Evolutionary conservation across 2,329 filamentous ascomycete genomes (phyloP).

Genomic region (Colletotrichum lupini): DNA sequence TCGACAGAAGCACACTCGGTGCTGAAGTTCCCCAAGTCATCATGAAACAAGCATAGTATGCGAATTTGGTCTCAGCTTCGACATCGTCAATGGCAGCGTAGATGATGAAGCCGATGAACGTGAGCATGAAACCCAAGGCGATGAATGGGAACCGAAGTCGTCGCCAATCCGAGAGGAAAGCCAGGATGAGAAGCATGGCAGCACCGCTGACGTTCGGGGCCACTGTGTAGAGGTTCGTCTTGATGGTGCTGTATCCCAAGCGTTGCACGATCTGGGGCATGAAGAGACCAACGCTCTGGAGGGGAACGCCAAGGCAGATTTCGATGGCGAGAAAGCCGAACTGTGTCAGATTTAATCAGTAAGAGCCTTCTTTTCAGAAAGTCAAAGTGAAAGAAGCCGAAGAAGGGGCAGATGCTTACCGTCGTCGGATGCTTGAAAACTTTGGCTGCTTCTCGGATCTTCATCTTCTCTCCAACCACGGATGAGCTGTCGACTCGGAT

Average conservation of each 20-base stretch:
- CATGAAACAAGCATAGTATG: slow-evolving; percentile 74
- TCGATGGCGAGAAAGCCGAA: slow-evolving; percentile 54
- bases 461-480: slow-evolving; percentile 63
- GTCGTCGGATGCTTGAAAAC: slow-evolving; percentile 63
- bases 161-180: slow-evolving; percentile 75
- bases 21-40: slow-evolving; percentile 85
- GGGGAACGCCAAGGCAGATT: slow-evolving; percentile 68
- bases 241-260: slow-evolving; percentile 59
- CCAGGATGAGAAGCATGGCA: slow-evolving; percentile 76
- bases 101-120: slow-evolving; percentile 82
- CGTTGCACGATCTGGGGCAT: slow-evolving; percentile 61
- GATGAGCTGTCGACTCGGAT: slow-evolving; percentile 81
- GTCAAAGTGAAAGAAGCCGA: slow-evolving; percentile 38
- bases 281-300: slow-evolving; percentile 66
- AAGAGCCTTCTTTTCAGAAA: neutral
- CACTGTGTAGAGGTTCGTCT: slow-evolving; percentile 84
- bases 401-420: slow-evolving; percentile 50
- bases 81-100: slow-evolving; percentile 76
- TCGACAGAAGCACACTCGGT: slow-evolving; percentile 76
- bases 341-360: neutral
- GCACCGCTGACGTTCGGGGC: slow-evolving; percentile 83
- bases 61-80: slow-evolving; percentile 56
- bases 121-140: slow-evolving; percentile 77
- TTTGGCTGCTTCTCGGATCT: slow-evolving; percentile 59
- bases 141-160: slow-evolving; percentile 73